These are phyloP conservation scores for Capsicum baccatum DNA, from an alignment of 257 asterid species.

Conservation along the genomic window DNA sequence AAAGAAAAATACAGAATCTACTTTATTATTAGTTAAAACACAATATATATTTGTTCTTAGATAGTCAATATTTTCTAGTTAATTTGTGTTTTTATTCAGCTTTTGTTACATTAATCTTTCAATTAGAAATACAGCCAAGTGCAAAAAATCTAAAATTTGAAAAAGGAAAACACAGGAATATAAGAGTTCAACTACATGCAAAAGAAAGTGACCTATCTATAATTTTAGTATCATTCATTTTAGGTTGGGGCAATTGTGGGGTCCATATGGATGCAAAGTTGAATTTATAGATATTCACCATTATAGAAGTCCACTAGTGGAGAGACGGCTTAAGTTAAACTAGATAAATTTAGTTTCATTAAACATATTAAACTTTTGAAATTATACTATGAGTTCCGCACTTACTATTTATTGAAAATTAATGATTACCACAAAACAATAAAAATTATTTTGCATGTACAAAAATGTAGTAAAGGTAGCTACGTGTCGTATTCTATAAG, in stretches of 20 bases:
- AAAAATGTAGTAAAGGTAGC: no score
- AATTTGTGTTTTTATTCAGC: neutral
- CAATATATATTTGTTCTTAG: neutral
- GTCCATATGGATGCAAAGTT: constrained; percentile 6
- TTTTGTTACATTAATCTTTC: neutral
- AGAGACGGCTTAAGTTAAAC: neutral
- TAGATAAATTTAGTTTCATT: neutral
- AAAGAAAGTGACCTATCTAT: constrained; percentile 27
- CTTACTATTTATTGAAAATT: no score
- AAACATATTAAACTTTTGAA: no score
- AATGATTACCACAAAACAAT: no score
- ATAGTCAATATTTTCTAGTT: neutral
- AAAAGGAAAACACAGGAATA: neutral
- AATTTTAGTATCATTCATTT: constrained; percentile 23
- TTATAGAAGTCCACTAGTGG: constrained; percentile 8
- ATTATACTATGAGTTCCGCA: no score
- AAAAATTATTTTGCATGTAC: neutral
- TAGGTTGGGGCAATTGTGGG: constrained; percentile 25
- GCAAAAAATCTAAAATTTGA: neutral
- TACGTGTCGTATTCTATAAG: no score
- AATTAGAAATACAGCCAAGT: neutral
- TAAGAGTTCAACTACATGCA: constrained; percentile 22
- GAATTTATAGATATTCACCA: neutral
- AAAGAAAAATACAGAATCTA: neutral
- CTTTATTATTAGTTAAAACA: neutral